Base-by-base conservation (phyloP, 2,329 filamentous ascomycete species). In the Cytospora chrysosperma region DNA sequence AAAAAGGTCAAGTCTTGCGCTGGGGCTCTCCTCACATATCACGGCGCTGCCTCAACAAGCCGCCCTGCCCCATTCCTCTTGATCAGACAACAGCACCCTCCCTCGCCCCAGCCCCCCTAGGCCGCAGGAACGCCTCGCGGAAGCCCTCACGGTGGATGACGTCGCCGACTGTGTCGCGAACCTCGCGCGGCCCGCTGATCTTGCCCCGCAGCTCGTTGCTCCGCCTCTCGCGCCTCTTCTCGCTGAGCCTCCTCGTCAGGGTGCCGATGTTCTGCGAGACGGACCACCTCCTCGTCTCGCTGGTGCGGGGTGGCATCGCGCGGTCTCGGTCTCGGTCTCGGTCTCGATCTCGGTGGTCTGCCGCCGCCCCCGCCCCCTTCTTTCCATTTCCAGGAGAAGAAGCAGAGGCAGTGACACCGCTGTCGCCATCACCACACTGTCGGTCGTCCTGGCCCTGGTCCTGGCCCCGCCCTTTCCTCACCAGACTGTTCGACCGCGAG, bases 111-210 rank as follows among this genome's bases (percentile, higher is more conserved):
- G 50, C 34, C 37, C 63, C 28, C 32, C 69, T 67, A 17, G 70
- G 68, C 34, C 69, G 68, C 19, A 67, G 66, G 58, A 69, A 71
- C 0, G 69, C 68, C 21, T 72, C 76, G 57, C 73, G 74, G 64
- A 77, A 77, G 43, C 74, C 77, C 49, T 75, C 78, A 40, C 78
- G 75, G 56, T 81, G 76, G 53, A 86, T 81, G 55, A 87, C 79
- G 32, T 87, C 84, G 17, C 80, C 82, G 3, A 87, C 82, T 4
- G 84, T 83, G 67, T 87, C 84, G 28, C 84, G 76, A 24, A 87
- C 83, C 69, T 85, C 82, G 27, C 75, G 79, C 0, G 86, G 86
- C 6, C 78, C 81, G 65, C 85, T 87, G 52, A 89, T 89, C 72
- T 81, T 87, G 67, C 81, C 76, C 9, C 86, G 79, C 59, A 89